Evolutionary conservation across 352 stramenopile species (phyloP).

Genomic region (Phytopythium vexans): DNA sequence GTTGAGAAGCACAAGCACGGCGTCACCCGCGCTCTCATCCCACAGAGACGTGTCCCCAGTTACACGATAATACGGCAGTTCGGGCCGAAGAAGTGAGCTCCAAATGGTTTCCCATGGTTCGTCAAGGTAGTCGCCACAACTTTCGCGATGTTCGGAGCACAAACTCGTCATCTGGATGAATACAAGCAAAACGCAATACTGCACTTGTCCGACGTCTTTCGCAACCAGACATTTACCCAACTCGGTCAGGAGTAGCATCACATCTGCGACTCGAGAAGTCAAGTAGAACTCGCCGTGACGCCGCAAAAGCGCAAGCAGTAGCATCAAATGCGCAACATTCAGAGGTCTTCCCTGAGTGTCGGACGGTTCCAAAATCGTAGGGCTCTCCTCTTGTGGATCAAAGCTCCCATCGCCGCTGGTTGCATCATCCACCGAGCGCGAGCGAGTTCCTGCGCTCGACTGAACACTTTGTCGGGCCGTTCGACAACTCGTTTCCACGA

Average conservation of each 20-base stretch:
- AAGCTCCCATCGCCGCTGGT: no score
- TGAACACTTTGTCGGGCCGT: no score
- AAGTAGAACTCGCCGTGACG: conserved; percentile 56
- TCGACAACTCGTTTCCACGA: no score
- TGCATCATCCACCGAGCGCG: no score
- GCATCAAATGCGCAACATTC: conserved; percentile 32
- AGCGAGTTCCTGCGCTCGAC: no score
- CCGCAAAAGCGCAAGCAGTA: conserved; percentile 39
- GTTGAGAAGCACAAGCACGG: conserved; percentile 46
- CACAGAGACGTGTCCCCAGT: conserved; percentile 43
- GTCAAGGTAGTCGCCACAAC: conserved; percentile 29
- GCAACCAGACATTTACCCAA: conserved; percentile 35
- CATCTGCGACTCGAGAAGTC: conserved; percentile 47
- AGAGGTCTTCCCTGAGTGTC: neutral
- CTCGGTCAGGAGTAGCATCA: conserved; percentile 55
- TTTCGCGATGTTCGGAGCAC: conserved; percentile 21
- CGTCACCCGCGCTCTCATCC: conserved; percentile 39
- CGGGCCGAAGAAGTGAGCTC: conserved; percentile 42
- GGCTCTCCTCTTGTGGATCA: no score
- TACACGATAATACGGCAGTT: conserved; percentile 44
- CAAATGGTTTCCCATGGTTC: conserved; percentile 48
- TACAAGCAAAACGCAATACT: conserved; percentile 41
- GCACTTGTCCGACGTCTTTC: conserved; percentile 45
- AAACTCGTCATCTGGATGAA: conserved; percentile 54
- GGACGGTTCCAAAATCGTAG: neutral